Percentiles rank a stretch among this genome's conserved stretches.
These are phyloP conservation scores for Penicillium psychrosexuale DNA, from an alignment of 2,329 filamentous ascomycete species.

Conservation along the genomic window DNA sequence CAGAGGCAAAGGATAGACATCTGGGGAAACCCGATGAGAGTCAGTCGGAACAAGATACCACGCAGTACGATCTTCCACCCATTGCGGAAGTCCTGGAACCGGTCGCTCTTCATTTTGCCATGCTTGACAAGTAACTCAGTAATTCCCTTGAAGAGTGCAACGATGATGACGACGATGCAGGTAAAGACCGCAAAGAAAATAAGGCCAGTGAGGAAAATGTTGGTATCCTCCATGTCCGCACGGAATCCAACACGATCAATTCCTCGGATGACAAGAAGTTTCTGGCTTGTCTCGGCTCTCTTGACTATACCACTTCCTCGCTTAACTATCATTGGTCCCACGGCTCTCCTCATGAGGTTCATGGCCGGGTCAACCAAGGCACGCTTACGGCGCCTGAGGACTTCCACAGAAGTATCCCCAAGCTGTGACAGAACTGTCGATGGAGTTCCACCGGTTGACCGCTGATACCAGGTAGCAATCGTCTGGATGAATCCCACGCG, in stretches of 20 bases:
- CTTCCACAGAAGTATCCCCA: conserved; percentile 73
- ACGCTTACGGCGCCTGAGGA: conserved; percentile 60
- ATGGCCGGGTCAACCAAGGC: conserved; percentile 43
- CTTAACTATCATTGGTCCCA: background rate
- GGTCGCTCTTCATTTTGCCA: conserved; percentile 76
- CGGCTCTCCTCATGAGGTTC: conserved; percentile 28
- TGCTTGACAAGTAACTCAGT: conserved; percentile 73
- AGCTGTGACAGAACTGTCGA: conserved; percentile 74
- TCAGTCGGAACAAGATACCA: conserved; percentile 86
- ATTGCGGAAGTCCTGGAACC: conserved; percentile 89
- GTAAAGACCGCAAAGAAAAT: conserved; percentile 87
- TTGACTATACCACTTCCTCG: conserved; percentile 44
- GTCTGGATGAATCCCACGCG: conserved; percentile 79
- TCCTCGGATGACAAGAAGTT: conserved; percentile 62
- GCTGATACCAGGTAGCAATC: conserved; percentile 94
- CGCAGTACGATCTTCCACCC: conserved; percentile 91
- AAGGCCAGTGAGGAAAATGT: conserved; percentile 89
- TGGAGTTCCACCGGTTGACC: conserved; percentile 82
- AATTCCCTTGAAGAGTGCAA: conserved; percentile 74
- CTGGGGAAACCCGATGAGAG: conserved; percentile 87
- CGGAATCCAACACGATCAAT: conserved; percentile 88
- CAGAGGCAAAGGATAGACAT: conserved; percentile 88
- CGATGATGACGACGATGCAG: conserved; percentile 66
- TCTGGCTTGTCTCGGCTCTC: conserved; percentile 48
- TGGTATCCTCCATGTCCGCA: conserved; percentile 79